Percentiles rank a stretch among this genome's conserved stretches.
These are phyloP conservation scores for Myriosclerotinia duriaeana DNA, from an alignment of 2,329 filamentous ascomycete species.

Conservation along the genomic window DNA sequence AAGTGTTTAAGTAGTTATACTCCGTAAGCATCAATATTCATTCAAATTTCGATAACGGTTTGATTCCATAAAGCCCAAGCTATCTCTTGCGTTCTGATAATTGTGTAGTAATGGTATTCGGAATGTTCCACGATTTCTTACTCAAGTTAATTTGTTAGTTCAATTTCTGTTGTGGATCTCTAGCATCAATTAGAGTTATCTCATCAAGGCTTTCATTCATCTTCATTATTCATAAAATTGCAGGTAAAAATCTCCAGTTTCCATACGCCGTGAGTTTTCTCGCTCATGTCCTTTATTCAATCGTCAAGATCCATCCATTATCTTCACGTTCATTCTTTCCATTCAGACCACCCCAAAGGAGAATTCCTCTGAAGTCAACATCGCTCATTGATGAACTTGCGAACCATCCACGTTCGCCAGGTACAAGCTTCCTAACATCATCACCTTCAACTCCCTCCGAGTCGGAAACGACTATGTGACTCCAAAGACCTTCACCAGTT, in stretches of 20 bases:
- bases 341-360: conserved; percentile 61
- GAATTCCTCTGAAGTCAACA: conserved; percentile 57
- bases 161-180: background rate
- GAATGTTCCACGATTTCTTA: background rate
- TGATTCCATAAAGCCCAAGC: background rate
- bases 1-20: background rate
- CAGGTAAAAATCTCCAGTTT: background rate
- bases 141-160: background rate
- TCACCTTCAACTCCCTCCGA: conserved; percentile 47
- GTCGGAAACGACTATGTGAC: conserved; percentile 52
- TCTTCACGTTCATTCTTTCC: conserved; percentile 53
- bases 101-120: background rate
- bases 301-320: conserved; percentile 64
- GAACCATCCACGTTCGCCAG: conserved; percentile 57
- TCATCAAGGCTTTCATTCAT: background rate
- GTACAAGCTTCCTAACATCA: conserved; percentile 47
- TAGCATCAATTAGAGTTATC: background rate
- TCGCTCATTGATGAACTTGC: conserved; percentile 57
- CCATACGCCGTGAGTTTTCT: background rate
- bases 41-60: background rate
- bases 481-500: conserved; percentile 61
- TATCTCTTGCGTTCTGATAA: background rate
- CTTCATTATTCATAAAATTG: conserved; percentile 1
- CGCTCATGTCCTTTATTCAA: conserved; percentile 41
- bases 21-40: no score